Conservation (phyloP, 768 basidiomycete species). For the Lanmaoa rubissima region DNA sequence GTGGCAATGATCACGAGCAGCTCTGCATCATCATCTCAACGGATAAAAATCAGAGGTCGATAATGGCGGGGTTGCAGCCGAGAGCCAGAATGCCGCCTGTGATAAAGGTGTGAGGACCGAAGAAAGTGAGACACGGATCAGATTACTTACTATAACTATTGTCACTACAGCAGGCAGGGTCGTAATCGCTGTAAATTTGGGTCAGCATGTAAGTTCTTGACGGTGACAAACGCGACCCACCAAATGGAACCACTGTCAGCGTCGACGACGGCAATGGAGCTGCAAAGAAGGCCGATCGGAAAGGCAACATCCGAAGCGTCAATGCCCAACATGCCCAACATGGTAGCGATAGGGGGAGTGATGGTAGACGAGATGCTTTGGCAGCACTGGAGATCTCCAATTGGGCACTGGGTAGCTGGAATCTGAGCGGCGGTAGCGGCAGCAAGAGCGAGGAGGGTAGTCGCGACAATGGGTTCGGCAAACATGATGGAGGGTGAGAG, state of each 20-base stretch:
- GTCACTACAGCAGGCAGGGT: not conserved
- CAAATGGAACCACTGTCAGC: not conserved
- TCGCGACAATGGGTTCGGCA: not conserved
- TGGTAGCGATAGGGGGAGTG: not conserved
- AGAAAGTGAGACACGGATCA: not conserved
- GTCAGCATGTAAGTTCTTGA: not conserved
- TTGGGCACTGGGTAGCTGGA: not conserved
- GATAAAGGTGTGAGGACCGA: not conserved
- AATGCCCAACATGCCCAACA: not conserved
- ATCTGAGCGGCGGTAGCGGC: not conserved
- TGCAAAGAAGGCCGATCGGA: not conserved
- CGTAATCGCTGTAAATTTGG: not conserved
- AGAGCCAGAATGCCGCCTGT: not conserved
- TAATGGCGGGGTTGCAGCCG: not conserved
- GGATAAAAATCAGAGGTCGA: not conserved
- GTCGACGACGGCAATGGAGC: not conserved
- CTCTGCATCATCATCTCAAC: not conserved
- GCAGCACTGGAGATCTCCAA: not conserved
- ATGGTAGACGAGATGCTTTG: not conserved
- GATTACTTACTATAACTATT: not conserved
- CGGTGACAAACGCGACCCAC: not conserved
- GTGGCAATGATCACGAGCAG: not conserved
- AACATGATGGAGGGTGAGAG: slow-evolving; percentile 1
- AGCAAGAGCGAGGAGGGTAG: slow-evolving; percentile 4
- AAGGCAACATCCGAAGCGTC: not conserved